Evolutionary conservation across 495 filamentous ascomycete genomes (phyloP), one percentile per base, ranked within the genome.

Genomic region (Hypoxylon fragiforme): DNA sequence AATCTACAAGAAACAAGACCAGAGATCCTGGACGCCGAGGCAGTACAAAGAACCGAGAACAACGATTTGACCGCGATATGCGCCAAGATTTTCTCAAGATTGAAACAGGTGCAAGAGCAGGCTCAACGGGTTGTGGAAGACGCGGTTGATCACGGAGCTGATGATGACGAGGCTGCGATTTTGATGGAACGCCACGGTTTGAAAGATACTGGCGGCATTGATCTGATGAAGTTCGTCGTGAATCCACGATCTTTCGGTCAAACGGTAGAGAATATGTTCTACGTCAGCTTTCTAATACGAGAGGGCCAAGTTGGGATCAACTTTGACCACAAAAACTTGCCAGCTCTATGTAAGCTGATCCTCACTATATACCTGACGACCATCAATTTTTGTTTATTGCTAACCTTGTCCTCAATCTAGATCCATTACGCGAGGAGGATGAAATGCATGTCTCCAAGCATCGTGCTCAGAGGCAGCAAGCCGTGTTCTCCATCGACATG

Each of bases 261-360:
- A 72, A 97, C 90, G 1, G 83, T 97, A 2, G 94, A 99, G 69
- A 99, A 99, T 67, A 71, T 99, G 60, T 99, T 99, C 71, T 97
- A 97, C 64, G 79, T 96, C 50, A 92, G 88, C 66, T 99, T 99
- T 70, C 72, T 99, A 47, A 90, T 97, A 48, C 83, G 86, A 44
- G 95, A 99, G 67, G 92, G 92, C 5, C 80, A 74, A 46, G 79
- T 88, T 8, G 86, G 81, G 24, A 74, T 96, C 15, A 69, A 73
- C 0, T 76, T 77, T 34, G 88, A 92, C 67, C 74, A 81, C 7
- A 66, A 86, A 14, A 76, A 76, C 1, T 67, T 94, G 15, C 90
- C 91, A 26, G 81, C 86, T 14, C 66, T 97, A 28, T 73, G 91
- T 95, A 78, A 73, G 87, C 63, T 21, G 4, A 35, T 13, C 4